Evolutionary conservation across 1,139 yeast species (phyloP).

Genomic region (Geotrichum carabidarum): DNA sequence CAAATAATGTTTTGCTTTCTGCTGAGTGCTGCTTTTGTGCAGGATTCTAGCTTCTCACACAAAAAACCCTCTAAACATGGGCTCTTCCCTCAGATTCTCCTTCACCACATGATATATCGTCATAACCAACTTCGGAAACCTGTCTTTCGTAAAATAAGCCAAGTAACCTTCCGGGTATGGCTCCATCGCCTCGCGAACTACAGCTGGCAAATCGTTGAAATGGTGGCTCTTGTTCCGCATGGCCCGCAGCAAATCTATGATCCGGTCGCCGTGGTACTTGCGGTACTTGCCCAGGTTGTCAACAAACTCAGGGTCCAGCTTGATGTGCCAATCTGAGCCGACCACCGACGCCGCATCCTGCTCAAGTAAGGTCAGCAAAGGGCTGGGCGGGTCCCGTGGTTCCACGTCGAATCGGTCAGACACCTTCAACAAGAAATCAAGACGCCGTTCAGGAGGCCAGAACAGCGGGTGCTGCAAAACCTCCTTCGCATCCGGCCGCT

Average conservation of each 20-base stretch:
- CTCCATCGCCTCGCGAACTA: constrained; percentile 55
- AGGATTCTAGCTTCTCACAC: background rate
- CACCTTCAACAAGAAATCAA: constrained; percentile 77
- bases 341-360: constrained; percentile 49
- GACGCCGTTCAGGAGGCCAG: constrained; percentile 68
- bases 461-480: constrained; percentile 82
- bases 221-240: constrained; percentile 90
- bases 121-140: constrained; percentile 77
- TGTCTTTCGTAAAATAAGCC: constrained; percentile 56
- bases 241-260: constrained; percentile 84
- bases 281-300: constrained; percentile 86
- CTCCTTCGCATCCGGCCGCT: constrained; percentile 65
- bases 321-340: constrained; percentile 68
- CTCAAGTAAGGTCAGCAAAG: constrained; percentile 57
- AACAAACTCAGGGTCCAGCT: constrained; percentile 64
- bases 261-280: constrained; percentile 70
- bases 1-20: too few species aligned
- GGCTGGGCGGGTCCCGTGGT: constrained; percentile 80
- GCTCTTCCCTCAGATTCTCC: constrained; percentile 55
- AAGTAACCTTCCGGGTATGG: constrained; percentile 83
- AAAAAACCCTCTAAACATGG: constrained; percentile 53
- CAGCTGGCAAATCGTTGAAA: constrained; percentile 77
- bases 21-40: too few species aligned
- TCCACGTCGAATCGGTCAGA: constrained; percentile 91
- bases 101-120: constrained; percentile 64